These are phyloP conservation scores for Plectosphaerella plurivora DNA, from an alignment of 2,329 filamentous ascomycete genomes.

Conservation along the genomic window DNA sequence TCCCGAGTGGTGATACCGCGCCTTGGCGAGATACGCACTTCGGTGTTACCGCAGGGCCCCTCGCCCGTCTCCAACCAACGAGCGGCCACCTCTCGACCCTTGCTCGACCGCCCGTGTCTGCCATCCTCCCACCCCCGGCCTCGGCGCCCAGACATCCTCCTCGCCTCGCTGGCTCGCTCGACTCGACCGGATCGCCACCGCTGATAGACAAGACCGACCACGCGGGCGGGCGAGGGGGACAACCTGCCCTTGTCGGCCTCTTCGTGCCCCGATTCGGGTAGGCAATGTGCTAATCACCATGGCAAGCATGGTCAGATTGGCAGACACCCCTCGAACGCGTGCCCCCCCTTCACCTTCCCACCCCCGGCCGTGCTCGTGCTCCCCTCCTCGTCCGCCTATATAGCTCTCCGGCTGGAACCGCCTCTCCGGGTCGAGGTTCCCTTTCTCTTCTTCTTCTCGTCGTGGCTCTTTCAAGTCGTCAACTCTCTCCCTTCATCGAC, in stretches of 20 bases:
- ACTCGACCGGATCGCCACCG: conserved; percentile 1
- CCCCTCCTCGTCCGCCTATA: background rate
- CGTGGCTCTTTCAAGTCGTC: background rate
- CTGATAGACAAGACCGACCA: conserved; percentile 3
- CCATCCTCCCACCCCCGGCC: background rate
- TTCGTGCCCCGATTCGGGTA: background rate
- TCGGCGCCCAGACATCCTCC: background rate
- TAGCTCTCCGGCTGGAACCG: background rate
- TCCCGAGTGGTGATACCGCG: conserved; percentile 4
- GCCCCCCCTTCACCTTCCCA: too few species aligned
- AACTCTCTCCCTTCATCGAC: background rate
- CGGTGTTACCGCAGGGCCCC: background rate
- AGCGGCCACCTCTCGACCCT: background rate
- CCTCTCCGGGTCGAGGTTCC: background rate
- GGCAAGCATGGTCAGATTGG: background rate
- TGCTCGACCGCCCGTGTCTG: background rate
- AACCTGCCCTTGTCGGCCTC: background rate
- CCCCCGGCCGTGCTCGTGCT: background rate
- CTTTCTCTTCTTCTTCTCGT: background rate
- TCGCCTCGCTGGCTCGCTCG: background rate
- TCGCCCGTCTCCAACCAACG: background rate
- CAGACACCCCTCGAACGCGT: too few species aligned
- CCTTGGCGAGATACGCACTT: conserved; percentile 5
- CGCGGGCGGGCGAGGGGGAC: background rate
- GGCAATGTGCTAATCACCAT: background rate